A percentile compares a stretch with the other conserved stretches of the same genome.
Evolutionary conservation across 345 rosid genomes (phyloP).

Genomic region (Eucalyptus polyanthemos): DNA sequence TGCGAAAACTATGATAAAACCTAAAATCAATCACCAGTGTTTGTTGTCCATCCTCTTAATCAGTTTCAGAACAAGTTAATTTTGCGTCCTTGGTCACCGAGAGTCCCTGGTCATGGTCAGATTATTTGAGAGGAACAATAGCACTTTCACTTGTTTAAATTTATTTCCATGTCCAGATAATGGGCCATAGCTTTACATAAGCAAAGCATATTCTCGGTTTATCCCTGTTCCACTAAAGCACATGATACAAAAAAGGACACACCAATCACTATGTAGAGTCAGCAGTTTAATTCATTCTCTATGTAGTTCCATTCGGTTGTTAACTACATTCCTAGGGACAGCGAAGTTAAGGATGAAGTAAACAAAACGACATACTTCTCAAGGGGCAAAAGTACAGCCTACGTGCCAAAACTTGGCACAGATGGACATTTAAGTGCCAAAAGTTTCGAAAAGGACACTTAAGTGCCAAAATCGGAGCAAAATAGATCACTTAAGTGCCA

Average conservation of each 20-base stretch:
- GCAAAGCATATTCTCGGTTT: not conserved
- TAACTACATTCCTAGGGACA: not conserved
- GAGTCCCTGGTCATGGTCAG: not conserved
- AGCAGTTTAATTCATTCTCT: not conserved
- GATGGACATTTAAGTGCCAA: too few species aligned
- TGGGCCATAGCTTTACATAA: not conserved
- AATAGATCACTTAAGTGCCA: too few species aligned
- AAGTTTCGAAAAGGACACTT: too few species aligned
- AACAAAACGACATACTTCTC: not conserved
- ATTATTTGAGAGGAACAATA: not conserved
- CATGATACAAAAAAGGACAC: not conserved
- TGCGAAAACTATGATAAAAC: not conserved
- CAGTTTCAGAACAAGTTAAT: not conserved
- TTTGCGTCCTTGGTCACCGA: not conserved
- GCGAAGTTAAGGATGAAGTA: not conserved
- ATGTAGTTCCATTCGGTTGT: not conserved
- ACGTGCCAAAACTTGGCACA: too few species aligned
- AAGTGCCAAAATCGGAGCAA: too few species aligned
- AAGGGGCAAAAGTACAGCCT: not conserved
- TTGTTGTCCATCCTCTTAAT: not conserved
- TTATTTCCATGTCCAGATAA: not conserved
- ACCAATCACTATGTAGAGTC: not conserved
- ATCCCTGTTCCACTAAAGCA: not conserved
- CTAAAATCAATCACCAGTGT: not conserved
- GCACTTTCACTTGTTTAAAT: not conserved